A percentile compares a stretch with the other conserved stretches of the same genome.
Evolutionary conservation across 208 protist genomes (phyloP).

Genomic region (Vickermania spadyakhi): DNA sequence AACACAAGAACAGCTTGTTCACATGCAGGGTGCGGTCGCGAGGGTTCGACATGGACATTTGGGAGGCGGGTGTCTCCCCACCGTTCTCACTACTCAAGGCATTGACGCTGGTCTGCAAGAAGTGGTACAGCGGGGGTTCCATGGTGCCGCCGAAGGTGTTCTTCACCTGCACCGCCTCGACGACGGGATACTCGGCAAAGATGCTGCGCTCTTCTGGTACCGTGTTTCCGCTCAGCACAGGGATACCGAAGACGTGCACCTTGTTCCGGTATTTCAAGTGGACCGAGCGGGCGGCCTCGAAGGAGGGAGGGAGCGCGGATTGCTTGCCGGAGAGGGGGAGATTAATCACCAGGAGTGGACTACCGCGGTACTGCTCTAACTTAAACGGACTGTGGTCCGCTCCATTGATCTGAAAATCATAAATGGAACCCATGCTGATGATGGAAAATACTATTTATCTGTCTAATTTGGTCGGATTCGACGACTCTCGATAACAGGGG

Average conservation of each 20-base stretch:
- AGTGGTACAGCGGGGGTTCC: neutral
- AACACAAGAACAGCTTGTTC: neutral
- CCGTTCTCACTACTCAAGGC: neutral
- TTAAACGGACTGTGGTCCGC: constrained; percentile 17
- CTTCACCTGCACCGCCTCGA: neutral
- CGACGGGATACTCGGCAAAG: neutral
- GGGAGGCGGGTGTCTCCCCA: neutral
- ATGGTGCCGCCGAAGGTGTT: neutral
- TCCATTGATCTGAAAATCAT: constrained; percentile 18
- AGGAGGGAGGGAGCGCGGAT: neutral
- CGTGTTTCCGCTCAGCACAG: neutral
- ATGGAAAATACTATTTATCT: no score
- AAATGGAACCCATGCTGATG: constrained; percentile 8
- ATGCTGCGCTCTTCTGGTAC: neutral
- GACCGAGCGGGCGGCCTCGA: neutral
- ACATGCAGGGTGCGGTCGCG: neutral
- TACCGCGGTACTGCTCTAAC: constrained; percentile 21
- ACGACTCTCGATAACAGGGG: no score
- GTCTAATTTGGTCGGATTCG: no score
- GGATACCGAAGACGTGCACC: neutral
- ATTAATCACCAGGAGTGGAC: constrained; percentile 25
- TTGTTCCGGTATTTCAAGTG: neutral
- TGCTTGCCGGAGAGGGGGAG: constrained; percentile 1
- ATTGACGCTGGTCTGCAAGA: neutral
- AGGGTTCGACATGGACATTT: neutral